Percentiles rank a stretch among this genome's conserved stretches.
phyloP scores from a whole-genome alignment of 2,329 filamentous ascomycete genomes.

The Botrytis tulipae region DNA sequence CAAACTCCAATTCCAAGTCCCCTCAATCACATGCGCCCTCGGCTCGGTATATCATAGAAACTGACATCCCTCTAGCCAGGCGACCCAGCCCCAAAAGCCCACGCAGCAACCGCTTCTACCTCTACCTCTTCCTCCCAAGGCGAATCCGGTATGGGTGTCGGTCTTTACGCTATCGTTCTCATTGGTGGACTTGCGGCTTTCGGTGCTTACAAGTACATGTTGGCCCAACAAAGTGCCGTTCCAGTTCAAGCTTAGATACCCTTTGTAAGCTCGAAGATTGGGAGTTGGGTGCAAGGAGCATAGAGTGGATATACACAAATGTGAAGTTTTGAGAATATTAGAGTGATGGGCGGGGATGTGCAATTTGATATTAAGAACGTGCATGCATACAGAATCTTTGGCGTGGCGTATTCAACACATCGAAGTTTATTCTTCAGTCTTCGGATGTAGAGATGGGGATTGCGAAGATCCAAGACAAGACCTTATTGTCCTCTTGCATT shows the following conservation, averaged over 20 bases:
- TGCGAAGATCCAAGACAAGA: background rate
- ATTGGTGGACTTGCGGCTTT: slow-evolving; percentile 76
- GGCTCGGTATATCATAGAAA: background rate
- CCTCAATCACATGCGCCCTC: background rate
- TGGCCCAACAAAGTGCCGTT: slow-evolving; percentile 41
- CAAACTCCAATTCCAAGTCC: background rate
- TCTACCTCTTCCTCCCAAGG: slow-evolving; percentile 44
- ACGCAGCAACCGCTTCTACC: slow-evolving; percentile 50
- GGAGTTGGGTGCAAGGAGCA: background rate
- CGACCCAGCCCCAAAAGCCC: slow-evolving; percentile 62
- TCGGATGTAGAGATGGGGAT: background rate
- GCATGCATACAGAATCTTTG: background rate
- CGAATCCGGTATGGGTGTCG: slow-evolving; percentile 64
- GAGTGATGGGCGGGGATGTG: background rate
- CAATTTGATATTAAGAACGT: background rate
- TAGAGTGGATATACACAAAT: background rate
- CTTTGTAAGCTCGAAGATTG: background rate
- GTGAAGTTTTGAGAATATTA: background rate
- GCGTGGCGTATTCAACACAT: slow-evolving; percentile 8
- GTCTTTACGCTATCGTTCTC: slow-evolving; percentile 77
- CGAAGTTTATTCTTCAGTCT: background rate
- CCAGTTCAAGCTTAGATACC: slow-evolving; percentile 13
- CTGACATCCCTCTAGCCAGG: slow-evolving; percentile 54
- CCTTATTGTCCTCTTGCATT: background rate
- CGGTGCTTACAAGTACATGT: slow-evolving; percentile 80